Conservation (phyloP, 768 basidiomycete species). For the Terana coerulea region DNA sequence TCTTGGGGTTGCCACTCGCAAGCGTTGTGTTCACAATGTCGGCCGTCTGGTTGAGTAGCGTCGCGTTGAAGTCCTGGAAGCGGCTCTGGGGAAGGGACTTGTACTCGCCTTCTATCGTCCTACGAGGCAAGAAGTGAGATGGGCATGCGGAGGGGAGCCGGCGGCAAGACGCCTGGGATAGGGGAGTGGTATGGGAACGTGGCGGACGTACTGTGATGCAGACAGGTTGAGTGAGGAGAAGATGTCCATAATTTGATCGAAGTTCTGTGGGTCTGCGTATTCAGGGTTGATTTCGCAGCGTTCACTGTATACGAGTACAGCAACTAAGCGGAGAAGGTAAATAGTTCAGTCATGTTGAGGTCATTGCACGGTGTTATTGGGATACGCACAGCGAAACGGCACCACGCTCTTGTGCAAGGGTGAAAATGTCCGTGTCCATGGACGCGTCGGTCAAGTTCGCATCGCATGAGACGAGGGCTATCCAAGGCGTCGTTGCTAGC, state of each 20-base stretch:
- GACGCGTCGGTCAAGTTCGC: conserved; percentile 64
- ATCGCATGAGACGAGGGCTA: conserved; percentile 86
- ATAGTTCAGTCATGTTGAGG: not conserved
- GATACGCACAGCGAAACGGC: conserved; percentile 67
- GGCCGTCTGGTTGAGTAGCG: conserved; percentile 52
- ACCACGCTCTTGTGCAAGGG: conserved; percentile 71
- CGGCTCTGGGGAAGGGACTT: conserved; percentile 43
- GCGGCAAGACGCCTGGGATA: not conserved
- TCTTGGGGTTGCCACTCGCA: conserved; percentile 34
- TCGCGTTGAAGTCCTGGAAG: conserved; percentile 55
- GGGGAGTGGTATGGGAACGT: too few relatives aligned
- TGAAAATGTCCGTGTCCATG: conserved; percentile 69
- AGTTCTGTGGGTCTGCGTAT: conserved; percentile 58
- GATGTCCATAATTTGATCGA: conserved; percentile 72
- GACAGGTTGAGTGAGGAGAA: conserved; percentile 63
- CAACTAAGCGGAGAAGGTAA: conserved; percentile 40
- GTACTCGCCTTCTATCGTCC: conserved; percentile 55
- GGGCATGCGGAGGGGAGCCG: too few relatives aligned
- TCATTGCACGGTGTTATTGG: not conserved
- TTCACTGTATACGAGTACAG: conserved; percentile 71
- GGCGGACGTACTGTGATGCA: conserved; percentile 45
- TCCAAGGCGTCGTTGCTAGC: conserved; percentile 79
- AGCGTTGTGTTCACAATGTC: conserved; percentile 42
- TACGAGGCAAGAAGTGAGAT: conserved; percentile 13
- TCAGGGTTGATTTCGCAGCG: conserved; percentile 73